Evolutionary conservation across 129 eudicot genomes (phyloP).

Genomic region (Pseudognaphalium luteoalbum): DNA sequence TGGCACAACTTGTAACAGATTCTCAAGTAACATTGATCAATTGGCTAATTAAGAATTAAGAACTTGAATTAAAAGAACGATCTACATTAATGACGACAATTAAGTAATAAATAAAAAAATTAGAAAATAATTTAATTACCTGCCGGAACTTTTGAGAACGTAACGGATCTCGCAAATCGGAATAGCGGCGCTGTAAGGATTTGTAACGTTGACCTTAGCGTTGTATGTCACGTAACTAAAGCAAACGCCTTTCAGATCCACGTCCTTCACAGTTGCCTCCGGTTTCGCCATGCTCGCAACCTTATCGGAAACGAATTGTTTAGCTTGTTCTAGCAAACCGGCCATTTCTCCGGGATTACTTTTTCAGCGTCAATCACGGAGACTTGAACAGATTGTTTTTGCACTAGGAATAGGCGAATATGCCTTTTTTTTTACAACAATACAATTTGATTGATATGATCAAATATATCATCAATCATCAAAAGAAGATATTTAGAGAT

Average conservation of each 20-base stretch:
- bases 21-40: too few species aligned
- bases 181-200: slow-evolving; percentile 29
- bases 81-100: background rate
- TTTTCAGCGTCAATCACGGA: background rate
- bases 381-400: slow-evolving; percentile 10
- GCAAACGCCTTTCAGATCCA: slow-evolving; percentile 25
- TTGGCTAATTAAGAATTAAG: too few species aligned
- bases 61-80: too few species aligned
- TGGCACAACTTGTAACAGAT: too few species aligned
- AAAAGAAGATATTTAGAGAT: background rate
- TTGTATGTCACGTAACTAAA: slow-evolving; percentile 21
- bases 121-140: slow-evolving; percentile 23
- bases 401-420: background rate
- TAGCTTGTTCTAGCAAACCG: slow-evolving; percentile 29
- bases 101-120: background rate
- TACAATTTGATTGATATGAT: background rate
- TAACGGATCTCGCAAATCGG: slow-evolving; percentile 43
- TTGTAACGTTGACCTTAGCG: slow-evolving; percentile 37
- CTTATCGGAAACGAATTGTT: slow-evolving; percentile 22
- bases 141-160: slow-evolving; percentile 39
- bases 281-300: slow-evolving; percentile 37
- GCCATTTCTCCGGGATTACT: slow-evolving; percentile 27
- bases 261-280: slow-evolving; percentile 25
- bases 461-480: too few species aligned
- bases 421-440: background rate